Evolutionary conservation across 495 filamentous ascomycete species (phyloP).

Genomic region (Platismatia glauca): DNA sequence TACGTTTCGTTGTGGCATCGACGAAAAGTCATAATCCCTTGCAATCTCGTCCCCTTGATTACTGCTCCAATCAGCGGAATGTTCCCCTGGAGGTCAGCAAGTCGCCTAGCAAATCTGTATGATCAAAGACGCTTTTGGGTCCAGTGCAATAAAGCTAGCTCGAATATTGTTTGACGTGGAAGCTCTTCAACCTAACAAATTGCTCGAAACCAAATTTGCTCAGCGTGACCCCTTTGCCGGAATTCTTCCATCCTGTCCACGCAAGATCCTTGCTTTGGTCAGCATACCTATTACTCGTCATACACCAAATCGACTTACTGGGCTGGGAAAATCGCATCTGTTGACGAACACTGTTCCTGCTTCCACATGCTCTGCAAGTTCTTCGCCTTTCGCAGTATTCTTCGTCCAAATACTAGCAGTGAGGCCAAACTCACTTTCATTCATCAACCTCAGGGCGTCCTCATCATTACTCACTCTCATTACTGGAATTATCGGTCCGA

Average conservation of each 20-base stretch:
- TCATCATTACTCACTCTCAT: slow-evolving; percentile 82
- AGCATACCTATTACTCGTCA: slow-evolving; percentile 15
- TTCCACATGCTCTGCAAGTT: slow-evolving; percentile 71
- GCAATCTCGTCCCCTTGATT: no score
- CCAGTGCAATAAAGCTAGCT: slow-evolving; percentile 36
- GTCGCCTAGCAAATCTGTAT: background rate
- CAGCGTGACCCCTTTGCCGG: slow-evolving; percentile 80
- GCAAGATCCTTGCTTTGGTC: slow-evolving; percentile 66
- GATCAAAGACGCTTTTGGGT: background rate
- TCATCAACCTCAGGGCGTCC: slow-evolving; percentile 82
- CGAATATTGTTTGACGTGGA: slow-evolving; percentile 84
- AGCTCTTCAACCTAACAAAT: slow-evolving; percentile 93
- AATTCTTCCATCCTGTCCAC: slow-evolving; percentile 98
- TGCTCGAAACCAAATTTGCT: slow-evolving; percentile 89
- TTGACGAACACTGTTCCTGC: slow-evolving; percentile 97
- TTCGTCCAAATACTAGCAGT: slow-evolving; percentile 99
- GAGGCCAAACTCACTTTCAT: slow-evolving; percentile 87
- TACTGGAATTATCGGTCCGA: slow-evolving; percentile 87
- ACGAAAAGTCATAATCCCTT: no score
- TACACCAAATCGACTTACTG: slow-evolving; percentile 49
- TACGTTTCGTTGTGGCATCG: no score
- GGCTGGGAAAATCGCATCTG: slow-evolving; percentile 83
- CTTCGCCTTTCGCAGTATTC: slow-evolving; percentile 66
- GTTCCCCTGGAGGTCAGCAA: no score
- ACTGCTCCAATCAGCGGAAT: no score